Base-by-base conservation (phyloP, 2,329 filamentous ascomycete genomes). In the Incumbomyces lentus region DNA sequence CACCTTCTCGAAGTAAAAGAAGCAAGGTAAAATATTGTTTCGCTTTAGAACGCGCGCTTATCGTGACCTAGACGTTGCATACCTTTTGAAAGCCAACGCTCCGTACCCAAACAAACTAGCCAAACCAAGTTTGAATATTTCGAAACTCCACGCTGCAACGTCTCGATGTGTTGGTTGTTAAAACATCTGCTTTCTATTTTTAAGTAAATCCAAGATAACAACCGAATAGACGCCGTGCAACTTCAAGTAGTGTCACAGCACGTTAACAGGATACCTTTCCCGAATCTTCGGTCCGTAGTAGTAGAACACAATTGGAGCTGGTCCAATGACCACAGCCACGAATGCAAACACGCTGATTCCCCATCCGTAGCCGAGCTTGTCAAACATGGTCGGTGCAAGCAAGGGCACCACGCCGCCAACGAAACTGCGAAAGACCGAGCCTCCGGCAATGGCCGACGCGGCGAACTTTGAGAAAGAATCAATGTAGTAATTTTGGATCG, bases 241-340 rank as follows among this genome's bases (percentile, higher is more conserved):
- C 22, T 8, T 26, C 22, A n/a, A n/a, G 4, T 26, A 26, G 22
- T 26, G 5, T 26, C 8, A 26, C 22, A 8, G 8, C 11, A 38
- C 11, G 3, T 5, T 26, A 14, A 55, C 18, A 29, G 48, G 49
- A 47, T 68, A 75, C 40, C 60, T 64, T 51, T 72, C 65, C 43
- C 74, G 61, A 17, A 76, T 60, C 47, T 50, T 58, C 40, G 63
- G 64, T 1, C 73, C 73, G 54, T 66, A 74, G 3, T 62, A 60
- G 49, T 65, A 75, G 52, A 75, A 75, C 14, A 74, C 41, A 5
- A 71, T 11, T 0, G 72, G 73, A 39, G 70, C 70, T 37, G 73
- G 72, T 5, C 70, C 68, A 38, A 75, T 64, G 5, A 62, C 52
- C 17, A 75, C 50, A 22, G 62, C 55, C 13, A 70, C 42, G 35